Evolutionary conservation across 805 yeast species (phyloP), one percentile per base, ranked within the genome.

Genomic region (Candida coleopterorum): DNA sequence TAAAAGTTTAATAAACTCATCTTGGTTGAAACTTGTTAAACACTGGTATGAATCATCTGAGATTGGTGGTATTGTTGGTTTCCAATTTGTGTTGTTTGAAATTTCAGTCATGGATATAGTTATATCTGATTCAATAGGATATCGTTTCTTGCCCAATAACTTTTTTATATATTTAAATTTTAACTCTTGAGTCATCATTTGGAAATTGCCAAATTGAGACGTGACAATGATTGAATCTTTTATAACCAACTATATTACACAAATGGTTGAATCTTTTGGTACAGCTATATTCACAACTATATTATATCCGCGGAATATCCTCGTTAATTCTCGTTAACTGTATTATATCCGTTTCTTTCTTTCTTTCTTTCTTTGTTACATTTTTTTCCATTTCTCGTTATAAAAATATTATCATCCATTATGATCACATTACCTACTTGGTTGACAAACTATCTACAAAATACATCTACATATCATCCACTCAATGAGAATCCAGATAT

Each of bases 1-100:
- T 25, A 69, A 49, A 7, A 44, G 15, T 9, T 49, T 36, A 40
- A 60, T 62, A 6, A 52, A 52, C 7, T 59, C 58, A n/a, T 48
- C 26, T 45, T 74, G 78, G 9, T 55, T 55, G 11, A 40, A 49
- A 3, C 64, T 47, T 2, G 77, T 71, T 7, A 47, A 55, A 10
- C 71, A 60, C 12, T 47, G 45, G 29, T 66, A 52, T 3, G 18
- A n/a, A 14, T 47, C 42, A 18, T 56, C 53, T n/a, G 14, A 10
- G 5, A 30, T 31, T 8, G 12, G 6, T 7, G 29, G 16, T 6
- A 27, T 31, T 6, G 16, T n/a, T 24, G 41, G 34, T 18, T 30
- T 29, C 39, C 39, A 29, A 14, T 32, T 14, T 11, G 28, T 21
- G 24, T 15, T 16, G 14, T n/a, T 22, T 10, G 23, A n/a, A 12